Evolutionary conservation across 192 early-diverging fungal species (phyloP).

Genomic region (Linnemannia elongata): DNA sequence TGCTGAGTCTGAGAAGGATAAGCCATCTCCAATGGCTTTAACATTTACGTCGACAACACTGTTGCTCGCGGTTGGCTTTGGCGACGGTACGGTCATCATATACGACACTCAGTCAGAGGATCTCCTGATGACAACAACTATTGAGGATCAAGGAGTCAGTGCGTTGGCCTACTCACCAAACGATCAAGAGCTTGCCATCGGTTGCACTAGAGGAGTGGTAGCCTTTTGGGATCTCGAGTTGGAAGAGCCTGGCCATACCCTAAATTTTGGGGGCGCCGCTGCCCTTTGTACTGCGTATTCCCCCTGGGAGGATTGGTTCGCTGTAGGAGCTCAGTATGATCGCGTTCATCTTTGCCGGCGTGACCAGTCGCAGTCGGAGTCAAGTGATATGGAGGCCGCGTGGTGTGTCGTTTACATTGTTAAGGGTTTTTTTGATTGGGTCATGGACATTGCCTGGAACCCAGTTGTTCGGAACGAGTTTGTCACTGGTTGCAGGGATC

Average conservation of each 20-base stretch:
- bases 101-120: not conserved
- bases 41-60: not conserved
- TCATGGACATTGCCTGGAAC: not conserved
- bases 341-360: not conserved
- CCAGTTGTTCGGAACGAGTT: too few species aligned
- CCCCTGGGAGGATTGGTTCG: not conserved
- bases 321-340: not conserved
- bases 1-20: too few species aligned
- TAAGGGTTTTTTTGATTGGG: not conserved
- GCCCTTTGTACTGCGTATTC: not conserved
- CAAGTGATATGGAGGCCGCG: not conserved
- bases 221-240: too few species aligned
- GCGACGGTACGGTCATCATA: not conserved
- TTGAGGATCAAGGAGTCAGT: not conserved
- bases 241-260: too few species aligned
- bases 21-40: not conserved
- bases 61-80: not conserved
- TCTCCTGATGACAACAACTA: not conserved
- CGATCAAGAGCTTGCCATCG: not conserved
- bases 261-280: too few species aligned
- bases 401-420: not conserved
- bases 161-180: not conserved
- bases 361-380: too few species aligned
- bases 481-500: not conserved
- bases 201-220: not conserved